Percentiles rank a stretch among this genome's conserved stretches.
These are phyloP conservation scores for Hemileccinum rubropunctum DNA, from an alignment of 768 basidiomycete genomes.

Conservation along the genomic window DNA sequence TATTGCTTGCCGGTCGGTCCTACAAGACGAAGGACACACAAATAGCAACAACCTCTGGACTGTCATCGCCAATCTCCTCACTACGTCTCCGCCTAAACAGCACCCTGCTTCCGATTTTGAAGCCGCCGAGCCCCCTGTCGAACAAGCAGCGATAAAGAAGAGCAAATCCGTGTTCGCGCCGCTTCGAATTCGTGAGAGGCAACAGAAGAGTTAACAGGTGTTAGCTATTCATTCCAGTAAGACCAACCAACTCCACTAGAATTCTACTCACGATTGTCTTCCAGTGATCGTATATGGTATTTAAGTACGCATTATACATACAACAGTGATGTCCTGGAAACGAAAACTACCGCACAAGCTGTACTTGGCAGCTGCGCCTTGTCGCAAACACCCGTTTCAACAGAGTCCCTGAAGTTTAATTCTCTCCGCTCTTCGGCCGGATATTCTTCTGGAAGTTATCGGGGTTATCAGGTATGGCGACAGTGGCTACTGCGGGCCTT, in stretches of 20 bases:
- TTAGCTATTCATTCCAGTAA: constrained; percentile 1
- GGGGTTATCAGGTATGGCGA: not conserved
- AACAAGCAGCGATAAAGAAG: constrained; percentile 12
- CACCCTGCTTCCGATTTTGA: constrained; percentile 23
- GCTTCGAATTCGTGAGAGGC: constrained; percentile 16
- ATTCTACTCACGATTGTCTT: not conserved
- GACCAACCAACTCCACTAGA: not conserved
- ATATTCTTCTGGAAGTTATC: constrained; percentile 4
- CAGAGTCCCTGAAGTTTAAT: no score
- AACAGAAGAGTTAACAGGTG: not conserved
- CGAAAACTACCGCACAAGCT: not conserved
- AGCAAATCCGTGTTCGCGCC: constrained; percentile 28
- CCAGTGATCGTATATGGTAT: constrained; percentile 3
- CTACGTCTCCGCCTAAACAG: constrained; percentile 46
- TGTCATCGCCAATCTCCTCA: constrained; percentile 61
- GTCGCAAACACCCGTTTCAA: no score
- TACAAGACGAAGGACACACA: constrained; percentile 54
- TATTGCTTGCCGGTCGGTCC: constrained; percentile 65
- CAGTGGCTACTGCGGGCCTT: no score
- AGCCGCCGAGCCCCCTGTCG: not conserved
- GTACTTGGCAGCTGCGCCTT: not conserved
- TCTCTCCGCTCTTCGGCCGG: not conserved
- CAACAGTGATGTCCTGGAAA: not conserved
- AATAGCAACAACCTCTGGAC: constrained; percentile 76
- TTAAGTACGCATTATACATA: not conserved